Conservation (phyloP, 116 monocot species). For the Zostera marina region DNA sequence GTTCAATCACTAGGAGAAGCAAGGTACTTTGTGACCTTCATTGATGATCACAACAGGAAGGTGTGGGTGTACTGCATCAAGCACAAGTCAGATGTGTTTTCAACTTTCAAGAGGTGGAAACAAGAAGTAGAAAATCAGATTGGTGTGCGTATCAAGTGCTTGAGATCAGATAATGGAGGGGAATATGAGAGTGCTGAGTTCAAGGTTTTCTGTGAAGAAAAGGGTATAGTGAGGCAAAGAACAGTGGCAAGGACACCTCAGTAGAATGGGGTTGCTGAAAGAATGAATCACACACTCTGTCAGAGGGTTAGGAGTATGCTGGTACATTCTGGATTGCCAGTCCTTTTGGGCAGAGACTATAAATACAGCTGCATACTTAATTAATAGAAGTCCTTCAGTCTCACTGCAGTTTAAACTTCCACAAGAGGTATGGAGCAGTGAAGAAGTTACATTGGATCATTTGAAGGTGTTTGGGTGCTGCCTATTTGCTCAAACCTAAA, state of each 20-base stretch:
- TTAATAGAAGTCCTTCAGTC: not conserved
- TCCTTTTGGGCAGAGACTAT: not conserved
- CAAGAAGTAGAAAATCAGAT: not conserved
- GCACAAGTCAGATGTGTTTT: not conserved
- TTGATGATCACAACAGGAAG: not conserved
- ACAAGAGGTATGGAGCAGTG: not conserved
- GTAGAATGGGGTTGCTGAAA: conserved; percentile 3
- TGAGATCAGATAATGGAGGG: not conserved
- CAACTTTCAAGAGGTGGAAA: not conserved
- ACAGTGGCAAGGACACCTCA: conserved; percentile 1
- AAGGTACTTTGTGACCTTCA: not conserved
- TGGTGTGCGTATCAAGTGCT: not conserved
- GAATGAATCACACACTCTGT: conserved; percentile 5
- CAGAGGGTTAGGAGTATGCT: not conserved
- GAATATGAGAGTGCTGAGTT: not conserved
- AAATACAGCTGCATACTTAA: not conserved
- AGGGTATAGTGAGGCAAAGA: not conserved
- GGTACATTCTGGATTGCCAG: not conserved
- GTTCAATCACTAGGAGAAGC: not conserved
- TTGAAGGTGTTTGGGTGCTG: not conserved
- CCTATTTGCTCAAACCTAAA: not conserved
- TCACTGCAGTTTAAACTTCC: not conserved
- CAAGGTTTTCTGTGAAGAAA: not conserved
- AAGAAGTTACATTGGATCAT: not conserved
- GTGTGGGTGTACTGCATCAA: not conserved